Base-by-base conservation (phyloP, 257 asterid genomes). In the Linaria vulgaris region DNA sequence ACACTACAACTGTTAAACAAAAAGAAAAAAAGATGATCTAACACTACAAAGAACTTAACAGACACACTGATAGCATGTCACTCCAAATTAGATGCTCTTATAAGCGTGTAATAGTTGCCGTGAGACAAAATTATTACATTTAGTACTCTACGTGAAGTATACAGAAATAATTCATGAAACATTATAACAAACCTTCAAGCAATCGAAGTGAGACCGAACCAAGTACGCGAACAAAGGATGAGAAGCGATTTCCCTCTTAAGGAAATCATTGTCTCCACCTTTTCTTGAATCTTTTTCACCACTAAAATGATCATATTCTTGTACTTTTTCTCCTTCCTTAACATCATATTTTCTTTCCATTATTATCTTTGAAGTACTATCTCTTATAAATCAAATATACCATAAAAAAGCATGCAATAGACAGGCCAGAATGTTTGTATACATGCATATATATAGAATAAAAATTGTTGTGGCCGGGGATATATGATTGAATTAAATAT, bases 141-240 rank as follows among this genome's bases (percentile, higher is more conserved):
- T n/a, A n/a, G n/a, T n/a, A n/a, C n/a, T n/a, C n/a, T n/a, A n/a
- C n/a, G n/a, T n/a, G n/a, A n/a, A n/a, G n/a, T n/a, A n/a, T n/a
- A n/a, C n/a, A n/a, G n/a, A n/a, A n/a, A n/a, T n/a, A n/a, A n/a
- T n/a, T n/a, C n/a, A n/a, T n/a, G n/a, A n/a, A n/a, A n/a, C n/a
- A n/a, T n/a, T n/a, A 44, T 57, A 23, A 50, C 58, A 65, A 13
- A 76, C 85, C 82, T 80, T 68, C 50, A 76, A 71, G 69, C 85
- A 80, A 55, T 71, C 74, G 69, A 74, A 41, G 72, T 80, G 85
- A 51, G 85, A 73, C 16, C 68, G 54, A 37, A 76, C 41, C 76
- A 80, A 46, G 56, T 19, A 59, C 7, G 24, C 63, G 61, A 67
- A 76, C 72, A 76, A 64, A 59, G 78, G 69, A 53, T 80, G 85